Percentiles rank a stretch among this genome's conserved stretches.
Conservation (phyloP, 2,329 filamentous ascomycete species). For the Fusarium heterosporum region DNA sequence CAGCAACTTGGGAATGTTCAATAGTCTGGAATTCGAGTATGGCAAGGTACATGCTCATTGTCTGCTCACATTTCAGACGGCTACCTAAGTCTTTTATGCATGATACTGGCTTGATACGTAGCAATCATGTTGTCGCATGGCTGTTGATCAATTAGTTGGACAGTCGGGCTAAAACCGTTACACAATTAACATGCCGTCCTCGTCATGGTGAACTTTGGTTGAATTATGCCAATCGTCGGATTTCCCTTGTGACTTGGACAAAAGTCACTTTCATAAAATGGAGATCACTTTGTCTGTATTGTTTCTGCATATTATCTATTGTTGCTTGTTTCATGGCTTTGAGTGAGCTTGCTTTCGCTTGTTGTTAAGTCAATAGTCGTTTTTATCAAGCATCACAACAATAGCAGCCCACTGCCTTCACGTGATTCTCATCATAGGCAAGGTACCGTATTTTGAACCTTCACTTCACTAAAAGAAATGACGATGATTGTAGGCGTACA, state of each 20-base stretch:
- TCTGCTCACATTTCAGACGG: neutral
- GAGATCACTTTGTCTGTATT: neutral
- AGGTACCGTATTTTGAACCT: neutral
- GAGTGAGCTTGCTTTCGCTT: constrained; percentile 8
- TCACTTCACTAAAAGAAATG: constrained; percentile 7
- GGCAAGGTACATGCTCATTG: neutral
- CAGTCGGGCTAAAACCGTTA: no score
- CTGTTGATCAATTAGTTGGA: no score
- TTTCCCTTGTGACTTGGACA: no score
- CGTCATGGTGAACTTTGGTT: no score
- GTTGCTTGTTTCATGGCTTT: neutral
- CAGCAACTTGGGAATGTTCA: neutral
- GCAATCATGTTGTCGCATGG: no score
- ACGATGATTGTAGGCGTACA: constrained; percentile 13
- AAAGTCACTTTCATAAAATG: no score
- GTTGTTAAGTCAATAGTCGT: neutral
- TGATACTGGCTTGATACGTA: no score
- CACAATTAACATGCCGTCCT: no score
- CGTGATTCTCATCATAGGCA: constrained; percentile 31
- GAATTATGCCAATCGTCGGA: no score
- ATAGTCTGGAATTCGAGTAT: neutral
- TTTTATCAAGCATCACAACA: constrained; percentile 2
- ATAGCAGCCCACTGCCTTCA: constrained; percentile 9
- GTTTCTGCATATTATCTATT: neutral
- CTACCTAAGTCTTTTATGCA: no score